Percentiles rank a stretch among this genome's conserved stretches.
These are phyloP conservation scores for Apiospora aurea DNA, from an alignment of 2,329 filamentous ascomycete species.

Conservation along the genomic window DNA sequence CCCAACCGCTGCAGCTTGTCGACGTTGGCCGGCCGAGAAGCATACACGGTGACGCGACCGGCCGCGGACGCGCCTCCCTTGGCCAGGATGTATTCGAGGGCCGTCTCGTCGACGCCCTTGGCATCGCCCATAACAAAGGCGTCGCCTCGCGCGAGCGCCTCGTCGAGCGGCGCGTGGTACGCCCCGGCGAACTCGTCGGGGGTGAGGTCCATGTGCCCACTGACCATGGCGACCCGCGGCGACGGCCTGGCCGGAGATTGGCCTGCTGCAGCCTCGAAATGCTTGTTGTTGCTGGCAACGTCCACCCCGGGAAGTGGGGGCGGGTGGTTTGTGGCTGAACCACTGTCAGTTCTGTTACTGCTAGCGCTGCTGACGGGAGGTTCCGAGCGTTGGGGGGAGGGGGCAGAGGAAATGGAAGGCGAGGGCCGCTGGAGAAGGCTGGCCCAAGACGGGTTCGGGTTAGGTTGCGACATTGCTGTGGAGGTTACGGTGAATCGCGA, in stretches of 20 bases:
- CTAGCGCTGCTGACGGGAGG: not conserved
- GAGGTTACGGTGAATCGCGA: not conserved
- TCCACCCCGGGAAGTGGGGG: not conserved
- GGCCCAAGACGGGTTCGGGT: slow-evolving; percentile 4
- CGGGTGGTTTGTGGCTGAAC: not conserved
- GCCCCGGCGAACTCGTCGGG: not conserved
- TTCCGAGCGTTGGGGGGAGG: no score
- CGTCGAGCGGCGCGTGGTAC: not conserved
- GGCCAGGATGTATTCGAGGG: not conserved
- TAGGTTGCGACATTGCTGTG: not conserved
- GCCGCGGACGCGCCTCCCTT: not conserved
- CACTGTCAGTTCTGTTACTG: not conserved
- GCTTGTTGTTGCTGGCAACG: no score
- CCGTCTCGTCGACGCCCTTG: not conserved
- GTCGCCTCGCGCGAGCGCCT: not conserved
- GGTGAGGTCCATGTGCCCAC: not conserved
- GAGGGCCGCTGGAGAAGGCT: not conserved
- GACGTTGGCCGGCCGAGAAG: not conserved
- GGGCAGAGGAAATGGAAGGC: no score
- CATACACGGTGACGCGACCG: not conserved
- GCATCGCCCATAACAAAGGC: not conserved
- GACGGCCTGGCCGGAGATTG: not conserved
- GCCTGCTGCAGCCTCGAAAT: not conserved
- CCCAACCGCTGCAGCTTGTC: not conserved
- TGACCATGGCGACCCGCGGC: not conserved